Conservation (phyloP, 2,329 filamentous ascomycete species). For the Hymenoscyphus linearis region DNA sequence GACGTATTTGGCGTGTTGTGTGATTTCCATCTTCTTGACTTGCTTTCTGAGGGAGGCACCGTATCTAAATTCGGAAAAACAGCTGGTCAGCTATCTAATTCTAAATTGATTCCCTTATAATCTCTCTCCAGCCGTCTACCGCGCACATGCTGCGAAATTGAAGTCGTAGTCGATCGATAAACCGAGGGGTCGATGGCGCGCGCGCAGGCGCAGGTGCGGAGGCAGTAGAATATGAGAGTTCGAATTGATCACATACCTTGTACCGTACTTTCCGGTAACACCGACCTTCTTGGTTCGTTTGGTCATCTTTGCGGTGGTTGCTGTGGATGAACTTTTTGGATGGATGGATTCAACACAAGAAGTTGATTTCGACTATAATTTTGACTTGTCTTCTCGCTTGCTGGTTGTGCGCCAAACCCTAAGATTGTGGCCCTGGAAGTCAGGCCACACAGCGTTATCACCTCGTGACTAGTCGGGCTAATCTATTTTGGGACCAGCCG, state of each 20-base stretch:
- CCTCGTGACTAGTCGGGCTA: background rate
- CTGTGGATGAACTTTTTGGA: slow-evolving; percentile 26
- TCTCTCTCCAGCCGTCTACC: background rate
- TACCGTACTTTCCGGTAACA: slow-evolving; percentile 98
- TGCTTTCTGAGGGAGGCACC: slow-evolving; percentile 99
- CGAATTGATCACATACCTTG: slow-evolving; percentile 59
- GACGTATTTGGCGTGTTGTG: slow-evolving; percentile 94
- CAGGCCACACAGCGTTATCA: background rate
- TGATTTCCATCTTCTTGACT: slow-evolving; percentile 99
- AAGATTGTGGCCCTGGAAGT: too few relatives aligned
- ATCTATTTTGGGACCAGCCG: background rate
- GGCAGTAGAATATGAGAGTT: background rate
- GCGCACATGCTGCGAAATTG: background rate
- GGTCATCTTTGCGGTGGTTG: slow-evolving; percentile 67
- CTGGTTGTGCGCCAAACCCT: slow-evolving; percentile 1
- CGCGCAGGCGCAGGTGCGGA: background rate
- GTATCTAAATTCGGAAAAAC: slow-evolving; percentile 55
- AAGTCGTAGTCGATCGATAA: background rate
- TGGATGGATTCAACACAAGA: slow-evolving; percentile 16
- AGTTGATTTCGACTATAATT: slow-evolving; percentile 18
- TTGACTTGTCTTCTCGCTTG: slow-evolving; percentile 10
- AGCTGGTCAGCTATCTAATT: slow-evolving; percentile 18
- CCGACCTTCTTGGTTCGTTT: slow-evolving; percentile 98
- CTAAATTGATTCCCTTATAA: background rate
- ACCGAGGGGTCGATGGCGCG: background rate